Evolutionary conservation across 2,329 filamentous ascomycete genomes (phyloP).

Genomic region (Monosporascus sp.): DNA sequence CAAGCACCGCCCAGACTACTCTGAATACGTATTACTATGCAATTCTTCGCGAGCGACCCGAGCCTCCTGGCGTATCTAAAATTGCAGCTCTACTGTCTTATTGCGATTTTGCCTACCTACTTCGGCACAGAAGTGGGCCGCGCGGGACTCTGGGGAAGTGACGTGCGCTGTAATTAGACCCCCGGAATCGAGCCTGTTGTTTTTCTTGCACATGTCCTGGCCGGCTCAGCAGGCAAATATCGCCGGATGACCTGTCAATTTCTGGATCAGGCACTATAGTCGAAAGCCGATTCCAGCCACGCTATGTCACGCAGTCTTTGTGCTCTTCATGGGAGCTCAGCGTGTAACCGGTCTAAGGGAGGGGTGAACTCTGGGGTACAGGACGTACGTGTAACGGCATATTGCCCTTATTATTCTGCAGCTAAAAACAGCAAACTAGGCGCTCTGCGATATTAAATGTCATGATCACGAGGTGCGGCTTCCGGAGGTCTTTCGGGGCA

Average conservation of each 20-base stretch:
- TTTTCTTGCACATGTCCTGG: neutral
- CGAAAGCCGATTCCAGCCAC: neutral
- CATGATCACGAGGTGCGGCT: neutral
- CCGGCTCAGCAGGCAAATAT: neutral
- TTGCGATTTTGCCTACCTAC: neutral
- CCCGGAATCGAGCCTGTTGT: neutral
- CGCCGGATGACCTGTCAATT: neutral
- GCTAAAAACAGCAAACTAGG: neutral
- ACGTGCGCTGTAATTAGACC: neutral
- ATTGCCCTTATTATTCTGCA: neutral
- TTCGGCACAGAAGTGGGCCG: neutral
- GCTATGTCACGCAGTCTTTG: neutral
- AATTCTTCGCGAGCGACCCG: no score
- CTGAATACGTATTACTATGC: neutral
- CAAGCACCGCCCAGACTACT: neutral
- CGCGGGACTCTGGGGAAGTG: neutral
- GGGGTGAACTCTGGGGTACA: neutral
- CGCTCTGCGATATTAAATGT: neutral
- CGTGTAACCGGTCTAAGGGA: neutral
- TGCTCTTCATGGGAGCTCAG: neutral
- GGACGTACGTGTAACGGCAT: neutral
- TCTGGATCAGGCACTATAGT: neutral
- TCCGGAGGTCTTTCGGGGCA: neutral
- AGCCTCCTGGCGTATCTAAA: no score
- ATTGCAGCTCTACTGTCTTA: neutral